Evolutionary conservation across 495 filamentous ascomycete species (phyloP).

Genomic region (Penicillium arizonense): DNA sequence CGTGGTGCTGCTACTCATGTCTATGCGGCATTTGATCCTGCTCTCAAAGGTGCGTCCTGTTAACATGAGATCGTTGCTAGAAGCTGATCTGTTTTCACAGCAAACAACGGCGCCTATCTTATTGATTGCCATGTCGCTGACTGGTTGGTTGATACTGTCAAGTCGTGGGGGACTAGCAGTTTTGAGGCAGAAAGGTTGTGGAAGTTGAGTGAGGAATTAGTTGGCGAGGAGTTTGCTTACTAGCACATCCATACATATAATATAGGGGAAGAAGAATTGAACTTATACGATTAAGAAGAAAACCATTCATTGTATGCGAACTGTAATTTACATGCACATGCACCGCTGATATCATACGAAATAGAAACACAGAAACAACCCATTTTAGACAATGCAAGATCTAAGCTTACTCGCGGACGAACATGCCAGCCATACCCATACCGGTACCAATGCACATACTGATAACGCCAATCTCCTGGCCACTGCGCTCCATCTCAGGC

Average conservation of each 20-base stretch:
- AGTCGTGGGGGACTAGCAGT: slow-evolving; percentile 31
- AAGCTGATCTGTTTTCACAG: slow-evolving; percentile 1
- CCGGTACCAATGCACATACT: slow-evolving; percentile 91
- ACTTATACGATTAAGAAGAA: not conserved
- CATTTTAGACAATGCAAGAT: slow-evolving; percentile 4
- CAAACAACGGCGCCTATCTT: slow-evolving; percentile 39
- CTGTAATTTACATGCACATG: slow-evolving; percentile 25
- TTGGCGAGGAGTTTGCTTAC: slow-evolving; percentile 30
- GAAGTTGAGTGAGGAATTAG: slow-evolving; percentile 40
- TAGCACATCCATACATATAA: not conserved
- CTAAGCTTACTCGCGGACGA: slow-evolving; percentile 68
- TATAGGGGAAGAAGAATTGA: not conserved
- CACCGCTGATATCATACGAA: slow-evolving; percentile 29
- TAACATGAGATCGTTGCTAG: not conserved
- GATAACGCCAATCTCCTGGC: slow-evolving; percentile 66
- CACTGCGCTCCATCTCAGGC: slow-evolving; percentile 62
- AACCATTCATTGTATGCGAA: slow-evolving; percentile 19
- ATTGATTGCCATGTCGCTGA: slow-evolving; percentile 35
- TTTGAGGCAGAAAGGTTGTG: slow-evolving; percentile 45
- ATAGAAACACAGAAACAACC: slow-evolving; percentile 7
- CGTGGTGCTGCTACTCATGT: slow-evolving; percentile 58
- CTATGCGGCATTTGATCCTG: slow-evolving; percentile 56
- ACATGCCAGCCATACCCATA: slow-evolving; percentile 88
- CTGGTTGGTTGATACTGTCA: slow-evolving; percentile 29
- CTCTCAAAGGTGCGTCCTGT: slow-evolving; percentile 37